A percentile compares a stretch with the other conserved stretches of the same genome.
phyloP scores from a whole-genome alignment of 2,329 filamentous ascomycete species.

The Clonostachys sp. region DNA sequence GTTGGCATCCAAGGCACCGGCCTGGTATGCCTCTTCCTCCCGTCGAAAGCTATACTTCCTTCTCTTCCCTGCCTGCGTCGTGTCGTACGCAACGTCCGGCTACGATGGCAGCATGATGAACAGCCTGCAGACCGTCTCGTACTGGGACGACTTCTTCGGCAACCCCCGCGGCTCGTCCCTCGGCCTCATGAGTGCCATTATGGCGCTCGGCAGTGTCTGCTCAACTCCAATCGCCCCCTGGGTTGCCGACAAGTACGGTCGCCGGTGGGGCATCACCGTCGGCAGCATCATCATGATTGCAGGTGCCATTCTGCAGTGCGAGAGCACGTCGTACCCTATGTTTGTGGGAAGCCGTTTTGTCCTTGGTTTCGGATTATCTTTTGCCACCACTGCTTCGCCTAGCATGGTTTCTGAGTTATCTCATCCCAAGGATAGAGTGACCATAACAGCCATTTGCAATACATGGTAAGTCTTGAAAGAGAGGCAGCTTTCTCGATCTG shows the following conservation, averaged over 20 bases:
- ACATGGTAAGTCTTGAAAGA: constrained; percentile 13
- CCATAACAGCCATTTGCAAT: constrained; percentile 49
- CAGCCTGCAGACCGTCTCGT: constrained; percentile 33
- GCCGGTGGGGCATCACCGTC: constrained; percentile 20
- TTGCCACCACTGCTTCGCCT: constrained; percentile 45
- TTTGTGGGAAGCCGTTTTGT: constrained; percentile 48
- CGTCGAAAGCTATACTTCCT: constrained; percentile 20
- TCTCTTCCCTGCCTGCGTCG: constrained; percentile 24
- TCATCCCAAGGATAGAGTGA: constrained; percentile 47
- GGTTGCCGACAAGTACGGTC: constrained; percentile 20
- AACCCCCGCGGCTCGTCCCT: constrained; percentile 21
- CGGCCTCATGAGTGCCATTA: constrained; percentile 31
- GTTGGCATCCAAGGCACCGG: constrained; percentile 13
- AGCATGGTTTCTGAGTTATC: constrained; percentile 46
- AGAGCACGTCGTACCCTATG: constrained; percentile 33
- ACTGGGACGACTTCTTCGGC: constrained; percentile 34
- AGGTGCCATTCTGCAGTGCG: constrained; percentile 22
- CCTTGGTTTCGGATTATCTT: constrained; percentile 48
- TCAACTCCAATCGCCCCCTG: constrained; percentile 19
- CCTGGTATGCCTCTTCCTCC: constrained; percentile 22
- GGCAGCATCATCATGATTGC: constrained; percentile 22
- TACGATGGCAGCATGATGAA: constrained; percentile 48
- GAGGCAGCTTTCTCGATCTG: neutral
- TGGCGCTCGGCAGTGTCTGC: constrained; percentile 40
- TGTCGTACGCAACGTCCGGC: constrained; percentile 35